Percentiles rank a stretch among this genome's conserved stretches.
Conservation (phyloP, 177 flowering plant genomes). For the Tripterygium wilfordii region DNA sequence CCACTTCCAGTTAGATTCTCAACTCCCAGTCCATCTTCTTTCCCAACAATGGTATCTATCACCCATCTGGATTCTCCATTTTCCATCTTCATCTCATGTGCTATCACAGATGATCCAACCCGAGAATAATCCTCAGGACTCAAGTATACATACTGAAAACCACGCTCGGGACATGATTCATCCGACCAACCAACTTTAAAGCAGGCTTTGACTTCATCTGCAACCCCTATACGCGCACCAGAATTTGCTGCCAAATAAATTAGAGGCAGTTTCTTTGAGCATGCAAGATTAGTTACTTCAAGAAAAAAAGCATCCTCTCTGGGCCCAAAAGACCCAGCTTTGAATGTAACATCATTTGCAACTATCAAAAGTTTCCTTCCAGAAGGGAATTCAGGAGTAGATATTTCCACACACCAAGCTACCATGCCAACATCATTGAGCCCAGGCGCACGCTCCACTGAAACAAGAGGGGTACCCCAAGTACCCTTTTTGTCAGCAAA, state of each 20-base stretch:
- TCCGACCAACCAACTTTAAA: constrained; percentile 96
- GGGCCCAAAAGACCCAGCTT: constrained; percentile 98
- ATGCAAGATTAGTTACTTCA: constrained; percentile 87
- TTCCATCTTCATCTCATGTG: constrained; percentile 67
- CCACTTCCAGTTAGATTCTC: constrained; percentile 97
- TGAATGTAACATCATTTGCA: constrained; percentile 92
- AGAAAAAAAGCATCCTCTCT: constrained; percentile 95
- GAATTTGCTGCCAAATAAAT: constrained; percentile 98
- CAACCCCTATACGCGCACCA: constrained; percentile 99
- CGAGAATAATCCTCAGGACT: constrained; percentile 73
- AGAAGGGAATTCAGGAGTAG: constrained; percentile 88
- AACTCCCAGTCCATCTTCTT: constrained; percentile 95
- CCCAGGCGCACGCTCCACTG: constrained; percentile 70
- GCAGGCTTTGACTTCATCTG: constrained; percentile 92
- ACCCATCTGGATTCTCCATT: constrained; percentile 94
- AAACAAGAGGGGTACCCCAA: constrained; percentile 80
- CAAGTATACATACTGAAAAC: constrained; percentile 89
- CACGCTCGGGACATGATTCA: constrained; percentile 82
- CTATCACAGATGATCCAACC: constrained; percentile 77
- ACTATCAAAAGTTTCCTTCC: constrained; percentile 77
- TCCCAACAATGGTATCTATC: constrained; percentile 90
- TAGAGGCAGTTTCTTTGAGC: constrained; percentile 76
- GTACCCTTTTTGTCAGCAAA: constrained; percentile 63
- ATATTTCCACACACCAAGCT: constrained; percentile 93
- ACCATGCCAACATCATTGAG: constrained; percentile 97